Evolutionary conservation across 306 rosid genomes (phyloP).

Genomic region (Castanospermum australe): DNA sequence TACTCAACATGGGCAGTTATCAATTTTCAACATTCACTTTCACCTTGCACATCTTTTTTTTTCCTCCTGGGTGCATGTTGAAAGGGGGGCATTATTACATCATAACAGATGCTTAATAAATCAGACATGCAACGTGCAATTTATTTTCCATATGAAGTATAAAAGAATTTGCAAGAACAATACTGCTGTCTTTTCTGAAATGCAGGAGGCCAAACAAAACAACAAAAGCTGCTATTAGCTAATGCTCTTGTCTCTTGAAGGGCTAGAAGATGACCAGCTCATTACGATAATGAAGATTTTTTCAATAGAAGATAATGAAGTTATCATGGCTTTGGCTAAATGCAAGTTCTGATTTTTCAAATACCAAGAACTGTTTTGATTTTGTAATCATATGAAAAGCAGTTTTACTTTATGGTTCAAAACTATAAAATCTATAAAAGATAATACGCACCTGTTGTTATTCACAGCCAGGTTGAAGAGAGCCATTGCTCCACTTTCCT

Average conservation of each 20-base stretch:
- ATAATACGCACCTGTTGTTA: slow-evolving; percentile 66
- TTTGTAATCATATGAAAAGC: slow-evolving; percentile 18
- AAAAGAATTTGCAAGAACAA: neutral
- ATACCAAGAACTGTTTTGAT: slow-evolving; percentile 18
- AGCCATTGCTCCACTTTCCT: slow-evolving; percentile 97
- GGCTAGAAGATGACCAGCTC: neutral
- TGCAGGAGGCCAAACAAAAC: neutral
- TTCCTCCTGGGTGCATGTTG: neutral
- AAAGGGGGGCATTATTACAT: neutral
- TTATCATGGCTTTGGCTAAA: slow-evolving; percentile 1
- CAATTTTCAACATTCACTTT: neutral
- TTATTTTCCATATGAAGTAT: neutral
- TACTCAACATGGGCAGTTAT: neutral
- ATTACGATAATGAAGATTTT: neutral
- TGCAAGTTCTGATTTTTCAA: neutral
- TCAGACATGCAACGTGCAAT: neutral
- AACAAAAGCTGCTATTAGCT: neutral
- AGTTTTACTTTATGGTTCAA: slow-evolving; percentile 5
- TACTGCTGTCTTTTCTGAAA: neutral
- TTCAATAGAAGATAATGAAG: neutral
- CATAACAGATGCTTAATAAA: neutral
- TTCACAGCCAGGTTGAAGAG: slow-evolving; percentile 95
- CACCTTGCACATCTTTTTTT: neutral
- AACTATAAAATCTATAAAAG: neutral
- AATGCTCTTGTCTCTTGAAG: neutral